A percentile compares a stretch with the other conserved stretches of the same genome.
Evolutionary conservation across 1,284 basidiomycete genomes (phyloP).

Genomic region (Cutaneotrichosporon daszewskae): DNA sequence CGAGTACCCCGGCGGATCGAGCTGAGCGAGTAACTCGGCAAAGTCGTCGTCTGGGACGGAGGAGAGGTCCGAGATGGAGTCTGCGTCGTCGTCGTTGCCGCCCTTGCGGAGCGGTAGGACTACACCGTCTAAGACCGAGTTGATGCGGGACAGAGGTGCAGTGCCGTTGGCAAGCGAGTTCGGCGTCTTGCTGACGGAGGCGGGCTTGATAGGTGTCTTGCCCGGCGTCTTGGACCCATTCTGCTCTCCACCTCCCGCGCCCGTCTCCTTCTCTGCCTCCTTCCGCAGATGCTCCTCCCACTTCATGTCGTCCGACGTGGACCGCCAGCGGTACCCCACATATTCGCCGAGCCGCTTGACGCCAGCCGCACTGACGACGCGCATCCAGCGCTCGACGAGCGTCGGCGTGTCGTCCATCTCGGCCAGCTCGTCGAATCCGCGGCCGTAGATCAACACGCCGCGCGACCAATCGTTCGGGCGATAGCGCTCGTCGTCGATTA

Average conservation of each 20-base stretch:
- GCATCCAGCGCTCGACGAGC: slow-evolving; percentile 31
- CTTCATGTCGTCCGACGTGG: slow-evolving; percentile 7
- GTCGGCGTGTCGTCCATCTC: slow-evolving; percentile 18
- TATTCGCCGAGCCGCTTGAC: slow-evolving; percentile 23
- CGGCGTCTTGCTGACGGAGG: slow-evolving; percentile 3
- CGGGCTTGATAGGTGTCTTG: slow-evolving; percentile 3
- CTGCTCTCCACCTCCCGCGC: background rate
- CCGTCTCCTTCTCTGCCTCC: slow-evolving; percentile 7
- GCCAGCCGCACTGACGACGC: slow-evolving; percentile 24
- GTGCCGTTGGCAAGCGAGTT: too few species aligned
- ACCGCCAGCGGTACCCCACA: slow-evolving; percentile 21
- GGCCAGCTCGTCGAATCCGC: slow-evolving; percentile 14
- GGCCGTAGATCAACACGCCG: slow-evolving; percentile 35
- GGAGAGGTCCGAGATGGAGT: slow-evolving; percentile 17
- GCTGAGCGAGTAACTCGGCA: slow-evolving; percentile 19
- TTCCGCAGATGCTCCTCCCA: slow-evolving; percentile 3
- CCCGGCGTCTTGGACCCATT: slow-evolving; percentile 3
- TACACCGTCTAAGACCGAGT: background rate
- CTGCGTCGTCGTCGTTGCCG: slow-evolving; percentile 7
- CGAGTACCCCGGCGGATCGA: slow-evolving; percentile 22
- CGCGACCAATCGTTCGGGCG: slow-evolving; percentile 36
- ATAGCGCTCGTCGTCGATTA: slow-evolving; percentile 27
- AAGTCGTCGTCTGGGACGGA: slow-evolving; percentile 9
- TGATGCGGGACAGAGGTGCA: too few species aligned
- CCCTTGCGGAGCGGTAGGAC: background rate